Evolutionary conservation across 768 basidiomycete genomes (phyloP).

Genomic region (Rhizopogon vinicolor): DNA sequence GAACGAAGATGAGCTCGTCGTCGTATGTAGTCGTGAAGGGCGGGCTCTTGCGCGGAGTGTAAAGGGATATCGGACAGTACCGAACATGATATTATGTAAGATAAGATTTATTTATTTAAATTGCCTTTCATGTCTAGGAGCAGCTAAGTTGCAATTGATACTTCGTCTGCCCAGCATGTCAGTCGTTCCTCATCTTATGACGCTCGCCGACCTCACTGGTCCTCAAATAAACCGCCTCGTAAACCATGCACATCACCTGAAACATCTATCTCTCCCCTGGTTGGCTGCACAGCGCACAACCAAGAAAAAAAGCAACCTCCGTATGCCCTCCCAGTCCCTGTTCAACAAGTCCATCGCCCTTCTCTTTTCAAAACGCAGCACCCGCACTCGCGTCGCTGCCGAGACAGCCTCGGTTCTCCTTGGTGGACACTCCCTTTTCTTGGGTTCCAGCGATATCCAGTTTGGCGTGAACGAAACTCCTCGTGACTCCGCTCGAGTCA

Average conservation of each 20-base stretch:
- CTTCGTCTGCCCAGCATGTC: conserved; percentile 11
- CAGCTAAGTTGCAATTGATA: too few species aligned
- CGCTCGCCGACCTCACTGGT: conserved; percentile 81
- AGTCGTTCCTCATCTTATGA: conserved; percentile 69
- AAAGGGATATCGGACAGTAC: background rate
- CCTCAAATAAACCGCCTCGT: conserved; percentile 69
- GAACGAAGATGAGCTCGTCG: background rate
- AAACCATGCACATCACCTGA: conserved; percentile 58
- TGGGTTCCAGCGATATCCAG: conserved; percentile 89
- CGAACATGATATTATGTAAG: conserved; percentile 1
- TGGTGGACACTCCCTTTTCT: conserved; percentile 87
- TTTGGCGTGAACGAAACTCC: conserved; percentile 91
- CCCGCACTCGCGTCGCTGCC: conserved; percentile 83
- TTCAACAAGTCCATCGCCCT: conserved; percentile 84
- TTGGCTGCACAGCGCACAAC: conserved; percentile 43
- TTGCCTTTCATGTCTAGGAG: background rate
- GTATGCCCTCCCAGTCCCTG: conserved; percentile 68
- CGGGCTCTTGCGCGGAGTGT: background rate
- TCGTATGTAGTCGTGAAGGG: background rate
- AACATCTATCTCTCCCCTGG: conserved; percentile 62
- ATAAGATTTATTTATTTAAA: background rate
- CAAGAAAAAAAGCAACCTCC: conserved; percentile 34
- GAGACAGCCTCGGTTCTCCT: conserved; percentile 79
- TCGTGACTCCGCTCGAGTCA: conserved; percentile 81
- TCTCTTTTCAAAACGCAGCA: conserved; percentile 90